phyloP scores from a whole-genome alignment of 192 early-diverging fungal species.

The Coemansia aciculifera region DNA sequence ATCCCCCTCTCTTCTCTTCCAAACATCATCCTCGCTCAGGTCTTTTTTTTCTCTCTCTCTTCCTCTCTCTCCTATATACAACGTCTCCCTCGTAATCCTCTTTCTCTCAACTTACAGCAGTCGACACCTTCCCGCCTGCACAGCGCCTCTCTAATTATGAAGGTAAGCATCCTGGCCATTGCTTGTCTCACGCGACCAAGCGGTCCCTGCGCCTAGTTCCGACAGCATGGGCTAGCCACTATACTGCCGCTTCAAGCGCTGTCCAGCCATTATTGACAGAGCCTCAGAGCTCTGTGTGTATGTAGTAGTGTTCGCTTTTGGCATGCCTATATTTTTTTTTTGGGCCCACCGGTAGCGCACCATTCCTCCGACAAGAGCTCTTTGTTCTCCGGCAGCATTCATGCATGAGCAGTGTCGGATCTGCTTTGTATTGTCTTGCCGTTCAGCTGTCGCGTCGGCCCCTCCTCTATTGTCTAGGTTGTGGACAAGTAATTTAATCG shows the following conservation, averaged over 20 bases:
- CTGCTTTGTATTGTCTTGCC: slow-evolving; percentile 6
- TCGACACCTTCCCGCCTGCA: background rate
- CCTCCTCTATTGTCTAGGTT: slow-evolving; percentile 1
- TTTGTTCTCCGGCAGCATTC: slow-evolving; percentile 2
- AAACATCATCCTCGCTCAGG: background rate
- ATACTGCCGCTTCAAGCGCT: background rate
- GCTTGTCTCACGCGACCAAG: background rate
- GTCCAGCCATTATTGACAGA: background rate
- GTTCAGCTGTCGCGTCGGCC: background rate
- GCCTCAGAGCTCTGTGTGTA: background rate
- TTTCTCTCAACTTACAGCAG: slow-evolving; percentile 2
- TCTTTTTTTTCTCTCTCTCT: slow-evolving; percentile 5
- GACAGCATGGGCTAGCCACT: background rate
- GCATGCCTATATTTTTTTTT: background rate
- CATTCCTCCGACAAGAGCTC: background rate
- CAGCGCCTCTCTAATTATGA: slow-evolving; percentile 21
- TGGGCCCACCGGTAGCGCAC: background rate
- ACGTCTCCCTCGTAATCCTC: background rate
- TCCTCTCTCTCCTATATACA: background rate
- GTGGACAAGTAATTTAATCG: slow-evolving; percentile 6
- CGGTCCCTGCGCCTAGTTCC: background rate
- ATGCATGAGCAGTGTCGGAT: slow-evolving; percentile 2
- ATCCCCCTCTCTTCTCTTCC: slow-evolving; percentile 7
- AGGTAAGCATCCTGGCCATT: slow-evolving; percentile 15
- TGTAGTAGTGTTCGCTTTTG: too few relatives aligned